Conservation (phyloP, 2,329 filamentous ascomycete genomes). For the Fusarium falciforme region DNA sequence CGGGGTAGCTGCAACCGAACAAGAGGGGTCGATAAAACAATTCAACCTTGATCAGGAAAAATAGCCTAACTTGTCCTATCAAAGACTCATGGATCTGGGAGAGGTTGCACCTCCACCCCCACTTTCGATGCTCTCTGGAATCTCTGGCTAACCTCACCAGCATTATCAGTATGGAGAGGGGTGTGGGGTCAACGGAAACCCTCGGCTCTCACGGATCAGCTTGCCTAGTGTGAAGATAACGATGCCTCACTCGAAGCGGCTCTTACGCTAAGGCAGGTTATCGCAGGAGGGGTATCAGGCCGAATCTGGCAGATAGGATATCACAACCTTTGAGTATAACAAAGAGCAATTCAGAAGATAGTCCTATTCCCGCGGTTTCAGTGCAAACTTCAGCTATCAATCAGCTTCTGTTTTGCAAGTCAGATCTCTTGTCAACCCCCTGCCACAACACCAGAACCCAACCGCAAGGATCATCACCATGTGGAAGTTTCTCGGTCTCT, state of each 20-base stretch:
- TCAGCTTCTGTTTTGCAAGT: background rate
- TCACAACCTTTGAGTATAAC: background rate
- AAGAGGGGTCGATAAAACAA: background rate
- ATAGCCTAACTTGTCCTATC: background rate
- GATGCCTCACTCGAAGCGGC: background rate
- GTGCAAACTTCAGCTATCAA: background rate
- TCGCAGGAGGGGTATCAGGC: background rate
- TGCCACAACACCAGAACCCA: background rate
- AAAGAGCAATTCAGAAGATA: background rate
- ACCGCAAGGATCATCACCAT: background rate
- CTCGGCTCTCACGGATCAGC: background rate
- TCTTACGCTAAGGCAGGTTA: background rate
- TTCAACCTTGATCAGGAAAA: background rate
- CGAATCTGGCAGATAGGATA: background rate
- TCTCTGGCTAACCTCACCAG: background rate
- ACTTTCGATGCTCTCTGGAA: background rate
- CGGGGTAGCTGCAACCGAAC: background rate
- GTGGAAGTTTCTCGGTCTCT: conserved; percentile 29
- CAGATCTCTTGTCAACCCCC: background rate
- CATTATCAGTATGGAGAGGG: background rate
- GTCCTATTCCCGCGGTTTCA: background rate
- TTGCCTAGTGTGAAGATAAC: background rate
- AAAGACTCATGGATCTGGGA: background rate
- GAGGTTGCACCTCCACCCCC: background rate
- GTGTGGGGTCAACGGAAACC: background rate